Evolutionary conservation across 2,329 filamentous ascomycete genomes (phyloP), one percentile per base, ranked within the genome.

Genomic region (Pseudopyricularia cyperi): DNA sequence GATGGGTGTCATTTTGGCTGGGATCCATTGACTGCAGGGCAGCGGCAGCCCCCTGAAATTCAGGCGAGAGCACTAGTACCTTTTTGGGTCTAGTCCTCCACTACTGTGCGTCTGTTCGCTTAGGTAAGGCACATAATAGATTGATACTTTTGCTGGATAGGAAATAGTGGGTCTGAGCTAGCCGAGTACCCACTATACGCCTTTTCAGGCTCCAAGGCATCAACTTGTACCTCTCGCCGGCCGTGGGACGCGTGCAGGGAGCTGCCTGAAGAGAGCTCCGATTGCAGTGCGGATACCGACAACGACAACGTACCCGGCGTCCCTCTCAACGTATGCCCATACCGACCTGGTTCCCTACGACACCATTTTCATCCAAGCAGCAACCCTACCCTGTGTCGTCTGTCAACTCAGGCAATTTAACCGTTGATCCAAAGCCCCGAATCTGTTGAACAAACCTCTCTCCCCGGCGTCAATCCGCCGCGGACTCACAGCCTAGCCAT

Each of bases 401-500:
- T 37, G 4, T 37, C 14, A 37, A 15, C 28, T 30, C 5, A 30
- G 28, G 28, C 4, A 30, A 30, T 9, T 9, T 9, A 12, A n/a
- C 12, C 24, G 22, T 15, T 15, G 12, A 44, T 14, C 14, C 17
- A 15, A 24, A 7, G 22, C 9, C 5, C 11, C 15, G 7, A 28
- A 24, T 44, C 24, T 24, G 12, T 14, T 14, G 9, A 15, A 4
- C 19, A 11, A 8, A 34, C 14, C 12, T 11, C 19, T 22, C 26
- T 15, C 37, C 22, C 14, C 15, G 35, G 33, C 17, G 19, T 33
- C 33, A 28, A 17, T 17, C 15, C 46, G 30, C 30, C 46, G 46
- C 32, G 34, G 28, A 57, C 58, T 26, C 46, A 22, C 32, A 37
- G 28, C 56, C 58, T 26, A n/a, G 47, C 48, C 62, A 65, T 62